phyloP scores from a whole-genome alignment of 2,329 filamentous ascomycete species.

The Diaporthe longicolla region DNA sequence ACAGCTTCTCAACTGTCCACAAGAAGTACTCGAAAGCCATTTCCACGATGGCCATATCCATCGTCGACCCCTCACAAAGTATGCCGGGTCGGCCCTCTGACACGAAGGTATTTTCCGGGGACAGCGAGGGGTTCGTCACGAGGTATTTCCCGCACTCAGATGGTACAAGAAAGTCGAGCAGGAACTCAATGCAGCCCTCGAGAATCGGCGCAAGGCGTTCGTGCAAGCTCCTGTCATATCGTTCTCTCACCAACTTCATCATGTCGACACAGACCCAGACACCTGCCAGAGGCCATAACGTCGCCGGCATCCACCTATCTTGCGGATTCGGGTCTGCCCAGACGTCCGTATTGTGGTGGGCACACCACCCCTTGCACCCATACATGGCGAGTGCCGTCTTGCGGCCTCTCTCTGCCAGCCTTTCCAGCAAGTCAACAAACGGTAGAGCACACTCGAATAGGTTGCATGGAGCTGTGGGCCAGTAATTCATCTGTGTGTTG shows the following conservation, averaged over 20 bases:
- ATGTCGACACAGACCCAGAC: slow-evolving; percentile 50
- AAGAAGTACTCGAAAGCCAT: slow-evolving; percentile 47
- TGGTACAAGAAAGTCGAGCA: slow-evolving; percentile 49
- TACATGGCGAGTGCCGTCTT: slow-evolving; percentile 53
- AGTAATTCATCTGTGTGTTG: slow-evolving; percentile 69
- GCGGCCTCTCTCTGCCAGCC: slow-evolving; percentile 52
- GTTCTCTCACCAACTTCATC: slow-evolving; percentile 49
- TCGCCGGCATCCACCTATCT: slow-evolving; percentile 51
- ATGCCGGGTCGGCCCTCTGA: slow-evolving; percentile 54
- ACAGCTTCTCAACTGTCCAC: slow-evolving; percentile 45
- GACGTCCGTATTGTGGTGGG: slow-evolving; percentile 56
- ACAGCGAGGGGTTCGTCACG: slow-evolving; percentile 53
- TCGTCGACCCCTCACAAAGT: slow-evolving; percentile 60
- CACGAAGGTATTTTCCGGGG: slow-evolving; percentile 52
- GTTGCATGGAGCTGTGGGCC: slow-evolving; percentile 53
- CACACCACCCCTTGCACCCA: slow-evolving; percentile 51
- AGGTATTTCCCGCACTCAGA: slow-evolving; percentile 46
- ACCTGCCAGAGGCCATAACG: slow-evolving; percentile 50
- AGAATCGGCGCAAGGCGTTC: slow-evolving; percentile 48
- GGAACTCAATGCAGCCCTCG: slow-evolving; percentile 50
- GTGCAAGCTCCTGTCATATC: slow-evolving; percentile 47
- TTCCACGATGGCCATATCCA: slow-evolving; percentile 61
- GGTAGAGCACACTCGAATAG: slow-evolving; percentile 54
- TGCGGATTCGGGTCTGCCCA: slow-evolving; percentile 54
- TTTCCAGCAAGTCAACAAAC: slow-evolving; percentile 56